These are phyloP conservation scores for Marasmius oreades DNA, from an alignment of 1,284 basidiomycete species.

Conservation along the genomic window DNA sequence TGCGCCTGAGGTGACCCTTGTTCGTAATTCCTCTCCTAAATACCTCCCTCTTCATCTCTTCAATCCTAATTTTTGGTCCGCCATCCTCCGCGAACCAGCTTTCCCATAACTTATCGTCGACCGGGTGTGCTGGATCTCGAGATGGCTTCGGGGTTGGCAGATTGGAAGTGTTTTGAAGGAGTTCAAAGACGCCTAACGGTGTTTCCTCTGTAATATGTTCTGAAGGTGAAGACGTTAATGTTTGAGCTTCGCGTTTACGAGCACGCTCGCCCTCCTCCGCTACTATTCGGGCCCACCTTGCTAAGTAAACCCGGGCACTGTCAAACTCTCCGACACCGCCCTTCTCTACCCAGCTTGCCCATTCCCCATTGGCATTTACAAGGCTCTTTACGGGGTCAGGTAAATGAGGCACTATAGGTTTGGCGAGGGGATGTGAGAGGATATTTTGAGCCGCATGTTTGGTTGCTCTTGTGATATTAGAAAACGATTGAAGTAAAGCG, in stretches of 20 bases:
- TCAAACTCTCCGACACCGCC: conserved; percentile 93
- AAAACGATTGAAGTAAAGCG: conserved; percentile 81
- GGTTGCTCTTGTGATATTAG: conserved; percentile 86
- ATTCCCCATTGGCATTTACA: conserved; percentile 81
- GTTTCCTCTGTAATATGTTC: conserved; percentile 57
- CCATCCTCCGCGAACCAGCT: conserved; percentile 75
- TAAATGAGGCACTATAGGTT: conserved; percentile 91
- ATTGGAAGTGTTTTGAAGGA: conserved; percentile 76
- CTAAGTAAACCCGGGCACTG: conserved; percentile 92
- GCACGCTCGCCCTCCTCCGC: conserved; percentile 94
- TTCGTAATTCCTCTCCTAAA: conserved; percentile 70
- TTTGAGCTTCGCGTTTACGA: conserved; percentile 71
- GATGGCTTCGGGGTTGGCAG: conserved; percentile 74
- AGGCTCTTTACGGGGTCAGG: conserved; percentile 88
- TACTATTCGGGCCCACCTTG: conserved; percentile 94
- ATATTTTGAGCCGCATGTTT: conserved; percentile 89
- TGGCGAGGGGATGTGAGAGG: conserved; percentile 88
- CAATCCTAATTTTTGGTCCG: conserved; percentile 56
- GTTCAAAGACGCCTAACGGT: conserved; percentile 84
- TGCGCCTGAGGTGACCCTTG: conserved; percentile 53
- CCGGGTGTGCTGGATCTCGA: conserved; percentile 66
- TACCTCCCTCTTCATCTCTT: conserved; percentile 72
- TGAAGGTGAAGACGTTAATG: conserved; percentile 46
- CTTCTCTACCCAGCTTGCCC: conserved; percentile 83
- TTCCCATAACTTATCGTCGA: conserved; percentile 67